Evolutionary conservation across 1,284 basidiomycete genomes (phyloP), one percentile per base, ranked within the genome.

Genomic region (Vanrija humicola): DNA sequence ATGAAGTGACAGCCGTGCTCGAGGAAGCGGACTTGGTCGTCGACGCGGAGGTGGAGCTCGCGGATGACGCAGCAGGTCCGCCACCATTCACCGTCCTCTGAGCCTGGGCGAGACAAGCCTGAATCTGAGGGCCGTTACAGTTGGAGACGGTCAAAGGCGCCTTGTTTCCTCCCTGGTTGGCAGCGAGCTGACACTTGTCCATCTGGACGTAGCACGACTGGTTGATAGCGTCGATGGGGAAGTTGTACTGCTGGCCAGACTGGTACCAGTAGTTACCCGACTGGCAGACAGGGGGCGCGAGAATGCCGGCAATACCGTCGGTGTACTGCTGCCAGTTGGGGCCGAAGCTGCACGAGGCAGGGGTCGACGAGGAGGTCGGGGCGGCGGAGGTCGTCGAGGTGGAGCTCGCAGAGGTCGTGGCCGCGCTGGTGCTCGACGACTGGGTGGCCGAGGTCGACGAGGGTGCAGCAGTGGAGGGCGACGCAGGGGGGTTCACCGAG

Each of bases 151-250:
- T 64, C n/a, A 68, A 45, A 10, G 50, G 44, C 34, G 18, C 48
- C n/a, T 38, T 56, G 52, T 64, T 65, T 34, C 64, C 64, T 26
- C 55, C 48, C 48, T 47, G 53, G 46, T 63, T 64, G 23, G 65
- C 65, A 12, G 58, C 56, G 38, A 51, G 51, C 52, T 65, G 64
- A 48, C 65, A 65, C 18, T 39, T 26, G 52, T 64, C 53, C 59
- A 64, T 60, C 63, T 69, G 67, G 25, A 48, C 43, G 52, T 65
- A 63, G 57, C 67, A 69, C 9, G 58, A 61, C 42, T 61, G 56
- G 45, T 53, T 47, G 26, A 66, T 55, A 6, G 65, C 64, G 39
- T 65, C 65, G 38, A 52, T 52, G 44, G 61, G 46, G 47, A 63
- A 62, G 61, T 64, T 64, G 62, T 57, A 66, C 16, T 46, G 52